Evolutionary conservation across 1,284 basidiomycete genomes (phyloP), one percentile per base, ranked within the genome.

Genomic region (Blastosporella zonata): DNA sequence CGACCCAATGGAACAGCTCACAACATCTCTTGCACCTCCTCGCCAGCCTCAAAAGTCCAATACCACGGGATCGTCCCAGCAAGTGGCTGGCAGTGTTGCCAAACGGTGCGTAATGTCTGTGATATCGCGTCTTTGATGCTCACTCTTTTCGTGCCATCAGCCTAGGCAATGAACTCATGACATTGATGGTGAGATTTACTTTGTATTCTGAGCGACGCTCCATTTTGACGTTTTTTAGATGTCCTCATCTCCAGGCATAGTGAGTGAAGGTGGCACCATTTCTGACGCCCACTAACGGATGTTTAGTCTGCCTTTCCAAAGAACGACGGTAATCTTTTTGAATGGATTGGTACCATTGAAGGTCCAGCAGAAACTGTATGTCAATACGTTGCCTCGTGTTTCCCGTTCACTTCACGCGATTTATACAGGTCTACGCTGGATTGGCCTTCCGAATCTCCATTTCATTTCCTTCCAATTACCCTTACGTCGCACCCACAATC

Each of bases 301-400:
- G 35, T 25, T 23, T 54, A 91, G 88, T 90, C 89, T 43, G 89
- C 89, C 17, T 92, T 91, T 62, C 88, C 90, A 1, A 90, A 86
- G 62, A 83, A 79, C 50, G 89, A 92, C 52, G 79, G 84, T 12
- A 90, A 87, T 62, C 72, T 92, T 4, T 89, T 88, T 57, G 88
- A 91, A 59, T 92, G 89, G 89, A 74, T 80, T 3, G 89, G 89
- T 15, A 90, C 88, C 28, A 87, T 91, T 62, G 87, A 90, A 61
- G 89, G 90, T 0, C 79, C 89, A 0, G 58, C 79, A 39, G 87
- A 78, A 56, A 92, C 89, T 10, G 86, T 87, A n/a, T 18, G 42
- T 23, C 15, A 40, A 41, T 21, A 6, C n/a, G 10, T 8, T 15
- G 20, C 21, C 9, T 43, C 22, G 34, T 46, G 17, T 35, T 15